Conservation (phyloP, 352 stramenopile genomes). For the Nothophytophthora sp. region DNA sequence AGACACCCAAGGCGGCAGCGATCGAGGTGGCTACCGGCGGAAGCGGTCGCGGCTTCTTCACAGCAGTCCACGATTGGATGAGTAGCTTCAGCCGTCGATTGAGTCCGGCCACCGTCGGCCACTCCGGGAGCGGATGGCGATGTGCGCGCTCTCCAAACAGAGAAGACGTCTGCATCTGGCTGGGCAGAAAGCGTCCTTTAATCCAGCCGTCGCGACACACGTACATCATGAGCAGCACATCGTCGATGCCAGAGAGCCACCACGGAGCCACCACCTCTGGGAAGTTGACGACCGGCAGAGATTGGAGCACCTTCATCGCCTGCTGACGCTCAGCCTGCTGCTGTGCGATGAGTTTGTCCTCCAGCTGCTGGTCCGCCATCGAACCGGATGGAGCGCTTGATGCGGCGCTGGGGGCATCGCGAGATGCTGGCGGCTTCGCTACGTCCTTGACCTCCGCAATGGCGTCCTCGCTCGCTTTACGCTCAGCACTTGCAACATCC, state of each 20-base stretch:
- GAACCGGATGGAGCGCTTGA: background rate
- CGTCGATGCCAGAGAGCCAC: slow-evolving; percentile 81
- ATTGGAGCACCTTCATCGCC: slow-evolving; percentile 46
- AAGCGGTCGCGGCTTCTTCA: slow-evolving; percentile 18
- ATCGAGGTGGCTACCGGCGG: slow-evolving; percentile 2
- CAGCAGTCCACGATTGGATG: slow-evolving; percentile 45
- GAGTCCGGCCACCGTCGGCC: slow-evolving; percentile 50
- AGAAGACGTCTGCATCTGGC: slow-evolving; percentile 33
- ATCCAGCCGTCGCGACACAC: slow-evolving; percentile 78
- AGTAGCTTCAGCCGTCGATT: slow-evolving; percentile 60
- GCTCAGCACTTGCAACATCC: too few relatives aligned
- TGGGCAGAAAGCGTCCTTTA: slow-evolving; percentile 40
- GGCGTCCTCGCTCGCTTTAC: too few relatives aligned
- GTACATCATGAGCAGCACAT: slow-evolving; percentile 71
- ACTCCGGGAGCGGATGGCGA: slow-evolving; percentile 22
- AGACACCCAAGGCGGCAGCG: slow-evolving; percentile 3
- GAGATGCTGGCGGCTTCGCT: background rate
- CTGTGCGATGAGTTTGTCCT: background rate
- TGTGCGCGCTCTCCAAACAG: slow-evolving; percentile 62
- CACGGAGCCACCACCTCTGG: slow-evolving; percentile 49
- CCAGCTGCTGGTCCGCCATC: background rate
- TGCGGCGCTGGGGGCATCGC: background rate
- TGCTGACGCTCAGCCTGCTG: slow-evolving; percentile 25
- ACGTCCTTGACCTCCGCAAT: too few relatives aligned
- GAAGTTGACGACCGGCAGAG: slow-evolving; percentile 35